Conservation (phyloP, 208 protist species). For the Tetramitus jugosus region DNA sequence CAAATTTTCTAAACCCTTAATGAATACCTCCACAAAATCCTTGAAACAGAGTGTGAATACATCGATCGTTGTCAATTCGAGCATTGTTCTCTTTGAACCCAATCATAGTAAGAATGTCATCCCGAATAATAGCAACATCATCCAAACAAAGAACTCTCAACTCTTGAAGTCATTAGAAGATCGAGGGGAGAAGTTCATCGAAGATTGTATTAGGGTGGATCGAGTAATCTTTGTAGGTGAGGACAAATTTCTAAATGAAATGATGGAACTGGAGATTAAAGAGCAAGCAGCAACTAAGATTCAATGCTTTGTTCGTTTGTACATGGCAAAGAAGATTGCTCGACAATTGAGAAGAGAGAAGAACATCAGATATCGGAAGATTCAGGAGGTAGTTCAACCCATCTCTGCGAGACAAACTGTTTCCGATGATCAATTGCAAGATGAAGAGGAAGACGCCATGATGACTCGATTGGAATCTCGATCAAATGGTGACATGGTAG, state of each 20-base stretch:
- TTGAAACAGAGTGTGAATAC: no score
- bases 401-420: no score
- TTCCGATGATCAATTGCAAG: no score
- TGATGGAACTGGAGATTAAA: background rate
- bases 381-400: no score
- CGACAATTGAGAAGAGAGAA: background rate
- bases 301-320: background rate
- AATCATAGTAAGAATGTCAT: background rate
- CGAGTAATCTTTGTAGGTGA: background rate
- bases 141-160: background rate
- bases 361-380: no score
- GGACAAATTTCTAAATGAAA: background rate
- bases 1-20: no score
- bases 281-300: slow-evolving; percentile 10
- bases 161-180: background rate
- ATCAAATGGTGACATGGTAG: no score
- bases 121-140: background rate
- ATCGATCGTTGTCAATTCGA: no score
- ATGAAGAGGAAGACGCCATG: no score
- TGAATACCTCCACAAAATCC: no score
- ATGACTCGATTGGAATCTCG: no score
- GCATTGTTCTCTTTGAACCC: background rate
- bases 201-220: no score
- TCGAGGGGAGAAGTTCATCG: background rate
- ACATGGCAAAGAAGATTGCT: background rate